Conservation (phyloP, 495 filamentous ascomycete species). For the Melanomma pulvis-pyrius region DNA sequence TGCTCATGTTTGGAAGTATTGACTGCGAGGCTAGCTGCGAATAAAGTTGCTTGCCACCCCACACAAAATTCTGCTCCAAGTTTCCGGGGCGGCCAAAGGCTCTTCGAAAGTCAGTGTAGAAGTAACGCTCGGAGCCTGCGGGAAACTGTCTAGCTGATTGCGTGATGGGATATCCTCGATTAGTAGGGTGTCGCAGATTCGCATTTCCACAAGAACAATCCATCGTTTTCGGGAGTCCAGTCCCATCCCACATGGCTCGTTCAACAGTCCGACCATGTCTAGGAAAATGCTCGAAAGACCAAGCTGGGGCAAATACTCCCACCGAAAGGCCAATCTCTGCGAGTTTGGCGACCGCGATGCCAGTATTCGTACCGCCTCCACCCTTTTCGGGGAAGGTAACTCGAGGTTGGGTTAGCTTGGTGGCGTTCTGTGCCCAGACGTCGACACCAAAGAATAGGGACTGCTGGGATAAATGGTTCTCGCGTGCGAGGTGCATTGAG, state of each 20-base stretch:
- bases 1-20: conserved; percentile 27
- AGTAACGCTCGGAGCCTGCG: conserved; percentile 44
- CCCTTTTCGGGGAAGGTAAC: conserved; percentile 37
- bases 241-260: conserved; percentile 47
- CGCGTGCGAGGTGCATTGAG: conserved; percentile 35
- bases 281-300: conserved; percentile 52
- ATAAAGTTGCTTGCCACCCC: conserved; percentile 11
- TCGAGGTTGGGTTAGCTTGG: conserved; percentile 23
- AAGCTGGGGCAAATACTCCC: conserved; percentile 52
- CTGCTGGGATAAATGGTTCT: conserved; percentile 27
- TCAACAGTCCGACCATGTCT: conserved; percentile 43
- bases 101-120: conserved; percentile 49
- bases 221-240: conserved; percentile 33
- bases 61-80: background rate
- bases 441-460: conserved; percentile 49
- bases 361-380: conserved; percentile 42
- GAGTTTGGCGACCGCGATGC: conserved; percentile 41
- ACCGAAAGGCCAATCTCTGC: conserved; percentile 40
- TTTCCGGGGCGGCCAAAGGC: conserved; percentile 37
- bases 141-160: conserved; percentile 31
- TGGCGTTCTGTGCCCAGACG: conserved; percentile 35
- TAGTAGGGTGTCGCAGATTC: conserved; percentile 19
- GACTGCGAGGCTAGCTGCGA: conserved; percentile 38
- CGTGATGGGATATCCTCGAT: conserved; percentile 25
- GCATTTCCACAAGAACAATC: conserved; percentile 35